Conservation (phyloP, 768 basidiomycete species). For the Cantharellus anzutake region DNA sequence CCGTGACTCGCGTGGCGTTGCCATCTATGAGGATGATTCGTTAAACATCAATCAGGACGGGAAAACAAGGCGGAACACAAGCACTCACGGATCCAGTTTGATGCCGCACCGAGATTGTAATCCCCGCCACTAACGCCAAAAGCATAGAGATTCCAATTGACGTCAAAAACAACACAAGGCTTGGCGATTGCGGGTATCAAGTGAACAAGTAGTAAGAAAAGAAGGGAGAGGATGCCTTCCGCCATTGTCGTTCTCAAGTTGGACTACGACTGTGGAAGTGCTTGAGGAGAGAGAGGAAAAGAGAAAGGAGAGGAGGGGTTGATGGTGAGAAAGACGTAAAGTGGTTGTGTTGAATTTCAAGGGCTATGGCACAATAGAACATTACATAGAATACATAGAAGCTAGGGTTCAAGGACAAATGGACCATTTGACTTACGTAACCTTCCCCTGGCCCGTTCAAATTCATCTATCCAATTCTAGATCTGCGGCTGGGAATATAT, state of each 20-base stretch:
- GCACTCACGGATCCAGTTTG: background rate
- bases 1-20: constrained; percentile 41
- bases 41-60: background rate
- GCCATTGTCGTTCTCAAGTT: background rate
- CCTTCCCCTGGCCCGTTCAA: no score
- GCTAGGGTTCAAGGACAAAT: no score
- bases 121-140: constrained; percentile 75
- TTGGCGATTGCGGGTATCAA: constrained; percentile 11
- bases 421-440: no score
- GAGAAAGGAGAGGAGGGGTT: background rate
- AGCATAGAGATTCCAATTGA: constrained; percentile 64
- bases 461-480: no score
- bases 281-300: background rate
- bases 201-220: background rate
- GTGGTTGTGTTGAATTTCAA: background rate
- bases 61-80: background rate
- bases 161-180: constrained; percentile 65
- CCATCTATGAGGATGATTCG: constrained; percentile 19
- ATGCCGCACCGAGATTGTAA: constrained; percentile 33
- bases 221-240: background rate
- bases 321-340: background rate
- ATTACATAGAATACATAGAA: no score
- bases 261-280: background rate
- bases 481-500: no score
- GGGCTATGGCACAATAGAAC: no score